phyloP scores from a whole-genome alignment of 1,284 basidiomycete genomes.

The Retiboletus flavoniger region DNA sequence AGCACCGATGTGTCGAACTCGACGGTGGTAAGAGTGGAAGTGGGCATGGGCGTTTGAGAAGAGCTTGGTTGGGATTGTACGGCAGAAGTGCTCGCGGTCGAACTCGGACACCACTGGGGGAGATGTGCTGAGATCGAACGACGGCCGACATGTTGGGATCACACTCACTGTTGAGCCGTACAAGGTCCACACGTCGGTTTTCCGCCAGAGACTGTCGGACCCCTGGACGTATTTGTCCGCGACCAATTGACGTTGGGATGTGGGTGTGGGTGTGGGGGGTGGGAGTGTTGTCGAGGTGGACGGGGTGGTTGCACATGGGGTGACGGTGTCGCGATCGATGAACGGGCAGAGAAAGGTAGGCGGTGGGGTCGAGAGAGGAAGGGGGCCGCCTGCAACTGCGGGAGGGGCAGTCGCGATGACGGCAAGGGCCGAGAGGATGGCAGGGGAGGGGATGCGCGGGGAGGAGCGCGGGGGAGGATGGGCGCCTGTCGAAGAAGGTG shows the following conservation, averaged over 20 bases:
- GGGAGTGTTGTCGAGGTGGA: constrained; percentile 3
- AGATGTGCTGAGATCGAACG: constrained; percentile 9
- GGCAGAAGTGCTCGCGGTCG: constrained; percentile 33
- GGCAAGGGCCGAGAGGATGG: constrained; percentile 54
- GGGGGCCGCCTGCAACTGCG: constrained; percentile 46
- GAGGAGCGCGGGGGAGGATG: constrained; percentile 2
- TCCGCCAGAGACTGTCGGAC: constrained; percentile 62
- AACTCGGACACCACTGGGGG: constrained; percentile 27
- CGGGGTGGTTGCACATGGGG: not conserved
- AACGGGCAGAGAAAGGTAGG: constrained; percentile 63
- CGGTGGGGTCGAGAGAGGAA: constrained; percentile 39
- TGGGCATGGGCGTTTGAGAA: constrained; percentile 18
- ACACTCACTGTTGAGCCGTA: constrained; percentile 61
- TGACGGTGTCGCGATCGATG: constrained; percentile 30
- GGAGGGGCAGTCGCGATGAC: constrained; percentile 49
- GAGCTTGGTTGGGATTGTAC: constrained; percentile 18
- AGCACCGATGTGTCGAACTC: constrained; percentile 39
- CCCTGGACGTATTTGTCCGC: constrained; percentile 58
- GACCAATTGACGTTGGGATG: constrained; percentile 28
- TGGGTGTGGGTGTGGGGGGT: not conserved
- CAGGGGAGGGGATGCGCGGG: constrained; percentile 40
- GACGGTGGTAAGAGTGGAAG: constrained; percentile 18
- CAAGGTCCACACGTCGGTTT: constrained; percentile 53
- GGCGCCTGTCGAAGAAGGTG: not conserved
- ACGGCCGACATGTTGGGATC: not conserved